Conservation (phyloP, 2,329 filamentous ascomycete species). For the Pestalotiopsis sp. region DNA sequence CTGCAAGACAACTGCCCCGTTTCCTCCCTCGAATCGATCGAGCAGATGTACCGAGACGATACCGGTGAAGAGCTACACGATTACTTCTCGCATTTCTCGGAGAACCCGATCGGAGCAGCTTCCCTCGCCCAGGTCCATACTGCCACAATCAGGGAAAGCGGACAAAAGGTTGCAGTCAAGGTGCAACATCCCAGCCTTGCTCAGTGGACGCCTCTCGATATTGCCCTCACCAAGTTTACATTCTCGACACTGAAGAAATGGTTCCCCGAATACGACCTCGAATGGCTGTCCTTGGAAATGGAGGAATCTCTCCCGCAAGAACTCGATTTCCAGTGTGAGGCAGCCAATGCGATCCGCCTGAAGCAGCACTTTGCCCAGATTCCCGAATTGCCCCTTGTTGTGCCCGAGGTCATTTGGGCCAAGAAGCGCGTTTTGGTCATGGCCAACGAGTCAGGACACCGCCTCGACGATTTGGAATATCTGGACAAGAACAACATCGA, state of each 20-base stretch:
- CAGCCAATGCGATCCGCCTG: conserved; percentile 78
- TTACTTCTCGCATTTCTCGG: conserved; percentile 84
- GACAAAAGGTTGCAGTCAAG: conserved; percentile 91
- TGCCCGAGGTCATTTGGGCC: conserved; percentile 89
- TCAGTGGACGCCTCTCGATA: conserved; percentile 87
- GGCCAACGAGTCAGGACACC: conserved; percentile 85
- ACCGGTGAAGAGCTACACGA: conserved; percentile 79
- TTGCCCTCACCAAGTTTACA: conserved; percentile 83
- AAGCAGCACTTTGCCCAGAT: conserved; percentile 79
- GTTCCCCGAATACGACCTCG: conserved; percentile 97
- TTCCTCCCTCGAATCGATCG: conserved; percentile 84
- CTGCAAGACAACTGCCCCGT: conserved; percentile 95
- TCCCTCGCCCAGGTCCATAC: conserved; percentile 94
- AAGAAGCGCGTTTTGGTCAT: conserved; percentile 90
- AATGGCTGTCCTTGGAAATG: conserved; percentile 95
- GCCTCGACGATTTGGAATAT: conserved; percentile 87
- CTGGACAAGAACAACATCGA: conserved; percentile 87
- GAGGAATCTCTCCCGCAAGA: conserved; percentile 88
- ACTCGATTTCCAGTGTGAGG: conserved; percentile 86
- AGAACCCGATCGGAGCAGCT: conserved; percentile 83
- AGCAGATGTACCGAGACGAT: conserved; percentile 83
- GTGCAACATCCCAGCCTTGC: conserved; percentile 90
- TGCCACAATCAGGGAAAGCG: conserved; percentile 79
- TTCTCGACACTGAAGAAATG: conserved; percentile 89
- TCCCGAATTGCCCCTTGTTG: conserved; percentile 77